Conservation (phyloP, 2,329 filamentous ascomycete genomes). For the Sclerotinia glacialis region DNA sequence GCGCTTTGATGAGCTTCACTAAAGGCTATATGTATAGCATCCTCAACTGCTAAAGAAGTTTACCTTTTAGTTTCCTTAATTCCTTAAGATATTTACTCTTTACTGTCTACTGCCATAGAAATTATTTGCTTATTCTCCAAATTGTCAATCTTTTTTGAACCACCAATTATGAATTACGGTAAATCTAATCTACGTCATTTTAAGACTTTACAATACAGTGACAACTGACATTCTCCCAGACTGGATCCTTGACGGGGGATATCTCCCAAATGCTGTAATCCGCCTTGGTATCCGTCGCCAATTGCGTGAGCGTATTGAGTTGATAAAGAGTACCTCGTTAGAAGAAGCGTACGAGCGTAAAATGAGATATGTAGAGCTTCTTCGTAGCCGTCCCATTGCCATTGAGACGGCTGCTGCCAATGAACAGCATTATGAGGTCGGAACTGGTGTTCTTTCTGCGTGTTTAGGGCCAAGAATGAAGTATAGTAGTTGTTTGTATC, state of each 20-base stretch:
- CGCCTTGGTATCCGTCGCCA: conserved; percentile 65
- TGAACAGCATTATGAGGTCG: conserved; percentile 70
- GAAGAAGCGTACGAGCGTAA: conserved; percentile 55
- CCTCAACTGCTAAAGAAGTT: background rate
- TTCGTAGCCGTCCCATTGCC: conserved; percentile 63
- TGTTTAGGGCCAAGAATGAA: conserved; percentile 69
- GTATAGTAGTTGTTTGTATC: conserved; percentile 67
- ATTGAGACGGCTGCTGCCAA: conserved; percentile 65
- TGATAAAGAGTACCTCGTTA: conserved; percentile 54
- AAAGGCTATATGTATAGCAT: background rate
- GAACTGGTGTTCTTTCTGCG: conserved; percentile 59
- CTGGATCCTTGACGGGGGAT: conserved; percentile 62
- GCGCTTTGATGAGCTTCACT: conserved; percentile 17
- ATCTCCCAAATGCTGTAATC: conserved; percentile 61
- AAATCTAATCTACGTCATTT: background rate
- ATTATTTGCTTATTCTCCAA: background rate
- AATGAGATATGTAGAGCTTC: conserved; percentile 59
- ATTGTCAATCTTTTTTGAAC: background rate
- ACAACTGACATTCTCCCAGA: conserved; percentile 41
- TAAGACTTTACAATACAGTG: background rate
- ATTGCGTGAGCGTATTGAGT: conserved; percentile 56
- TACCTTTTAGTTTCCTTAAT: conserved; percentile 1
- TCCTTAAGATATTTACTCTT: background rate
- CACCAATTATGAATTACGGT: conserved; percentile 36
- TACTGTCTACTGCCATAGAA: background rate